phyloP scores from a whole-genome alignment of 2,329 filamentous ascomycete species.

The Aspergillus transmontanensis region DNA sequence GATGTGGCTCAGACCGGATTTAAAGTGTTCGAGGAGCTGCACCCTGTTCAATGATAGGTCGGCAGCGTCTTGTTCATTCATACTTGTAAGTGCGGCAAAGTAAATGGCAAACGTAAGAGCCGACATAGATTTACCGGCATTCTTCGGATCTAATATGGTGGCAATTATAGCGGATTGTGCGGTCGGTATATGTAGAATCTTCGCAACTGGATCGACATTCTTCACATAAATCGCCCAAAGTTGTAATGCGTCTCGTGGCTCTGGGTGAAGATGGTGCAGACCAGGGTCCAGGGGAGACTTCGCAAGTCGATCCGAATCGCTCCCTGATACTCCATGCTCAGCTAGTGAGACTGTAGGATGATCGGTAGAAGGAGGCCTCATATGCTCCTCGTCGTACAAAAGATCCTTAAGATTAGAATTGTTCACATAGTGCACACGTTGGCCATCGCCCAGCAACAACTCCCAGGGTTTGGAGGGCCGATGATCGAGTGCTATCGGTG shows the following conservation, averaged over 20 bases:
- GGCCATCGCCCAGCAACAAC: not conserved
- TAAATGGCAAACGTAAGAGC: conserved; percentile 4
- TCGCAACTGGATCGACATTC: not conserved
- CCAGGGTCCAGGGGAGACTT: no score
- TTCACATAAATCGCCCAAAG: conserved; percentile 1
- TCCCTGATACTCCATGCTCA: no score
- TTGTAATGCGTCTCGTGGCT: not conserved
- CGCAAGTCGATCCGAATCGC: no score
- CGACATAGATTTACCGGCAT: not conserved
- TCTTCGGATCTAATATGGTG: not conserved
- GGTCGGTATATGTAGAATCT: conserved; percentile 3
- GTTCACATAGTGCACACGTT: not conserved
- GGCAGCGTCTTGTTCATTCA: not conserved
- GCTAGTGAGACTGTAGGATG: no score
- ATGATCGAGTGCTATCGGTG: not conserved
- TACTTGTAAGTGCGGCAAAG: not conserved
- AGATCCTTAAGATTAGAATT: conserved; percentile 1
- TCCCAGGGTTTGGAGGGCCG: not conserved
- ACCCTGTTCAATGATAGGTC: not conserved
- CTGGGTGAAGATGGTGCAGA: not conserved
- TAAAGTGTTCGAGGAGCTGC: not conserved
- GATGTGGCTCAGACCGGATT: not conserved
- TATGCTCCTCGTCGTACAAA: not conserved
- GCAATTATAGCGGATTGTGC: not conserved
- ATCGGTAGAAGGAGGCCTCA: no score